These are phyloP conservation scores for Chlorella sp. DNA, from an alignment of 139 green algal species.

Conservation along the genomic window DNA sequence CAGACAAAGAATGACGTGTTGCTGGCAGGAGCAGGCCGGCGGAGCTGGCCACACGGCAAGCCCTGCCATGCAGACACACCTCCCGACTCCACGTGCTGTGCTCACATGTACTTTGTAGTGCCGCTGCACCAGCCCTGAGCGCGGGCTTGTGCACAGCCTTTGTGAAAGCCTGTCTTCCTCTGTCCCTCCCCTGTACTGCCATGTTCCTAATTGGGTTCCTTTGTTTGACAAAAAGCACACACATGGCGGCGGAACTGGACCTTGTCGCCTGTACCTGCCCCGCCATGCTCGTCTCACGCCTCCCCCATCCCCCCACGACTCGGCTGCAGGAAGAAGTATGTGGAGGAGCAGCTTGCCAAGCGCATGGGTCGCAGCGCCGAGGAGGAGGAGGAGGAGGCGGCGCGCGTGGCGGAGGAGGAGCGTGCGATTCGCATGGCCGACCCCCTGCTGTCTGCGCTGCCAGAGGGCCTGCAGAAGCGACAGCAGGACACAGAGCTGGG, in stretches of 20 bases:
- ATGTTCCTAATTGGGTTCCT: no score
- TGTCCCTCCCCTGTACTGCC: no score
- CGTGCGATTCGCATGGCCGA: slow-evolving; percentile 66
- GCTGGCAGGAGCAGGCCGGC: no score
- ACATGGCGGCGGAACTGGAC: no score
- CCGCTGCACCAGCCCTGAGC: no score
- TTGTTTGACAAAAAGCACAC: no score
- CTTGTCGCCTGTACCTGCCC: no score
- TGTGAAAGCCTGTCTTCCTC: no score
- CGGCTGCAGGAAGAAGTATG: slow-evolving; percentile 65
- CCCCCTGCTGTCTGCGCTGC: slow-evolving; percentile 58
- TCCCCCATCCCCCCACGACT: background rate
- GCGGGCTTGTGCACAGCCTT: no score
- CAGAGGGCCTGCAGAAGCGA: slow-evolving; percentile 28
- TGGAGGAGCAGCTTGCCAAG: slow-evolving; percentile 75
- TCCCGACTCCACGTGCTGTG: no score
- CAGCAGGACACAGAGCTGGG: slow-evolving; percentile 51
- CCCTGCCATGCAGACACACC: background rate
- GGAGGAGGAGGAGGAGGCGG: slow-evolving; percentile 62
- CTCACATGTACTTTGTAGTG: no score
- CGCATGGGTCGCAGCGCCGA: slow-evolving; percentile 59
- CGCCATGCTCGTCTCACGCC: background rate
- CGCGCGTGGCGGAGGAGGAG: background rate
- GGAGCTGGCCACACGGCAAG: background rate
- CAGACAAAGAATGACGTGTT: no score